These are phyloP conservation scores for Mallotus nudiflorus DNA, from an alignment of 345 rosid genomes.

Conservation along the genomic window DNA sequence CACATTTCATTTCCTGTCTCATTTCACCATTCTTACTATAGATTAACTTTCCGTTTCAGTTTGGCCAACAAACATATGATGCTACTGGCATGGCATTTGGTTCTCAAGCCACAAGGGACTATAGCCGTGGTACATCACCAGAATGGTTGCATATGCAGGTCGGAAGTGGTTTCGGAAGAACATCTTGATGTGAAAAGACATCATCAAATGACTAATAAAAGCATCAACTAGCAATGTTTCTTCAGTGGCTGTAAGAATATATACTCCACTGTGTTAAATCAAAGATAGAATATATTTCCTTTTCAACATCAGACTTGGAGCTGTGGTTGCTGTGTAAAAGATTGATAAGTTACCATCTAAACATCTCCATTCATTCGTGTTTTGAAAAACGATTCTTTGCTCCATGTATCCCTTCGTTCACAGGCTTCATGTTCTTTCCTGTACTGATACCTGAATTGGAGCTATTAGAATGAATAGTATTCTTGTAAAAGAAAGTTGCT, in stretches of 20 bases:
- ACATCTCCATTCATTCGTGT: constrained; percentile 30
- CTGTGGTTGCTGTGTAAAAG: constrained; percentile 29
- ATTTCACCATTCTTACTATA: background rate
- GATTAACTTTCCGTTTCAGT: constrained; percentile 42
- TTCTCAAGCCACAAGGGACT: constrained; percentile 65
- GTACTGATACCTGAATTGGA: constrained; percentile 24
- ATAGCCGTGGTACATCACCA: constrained; percentile 60
- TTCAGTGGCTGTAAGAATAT: constrained; percentile 23
- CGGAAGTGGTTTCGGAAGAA: constrained; percentile 68
- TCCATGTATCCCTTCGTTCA: constrained; percentile 18
- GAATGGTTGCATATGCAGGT: constrained; percentile 95
- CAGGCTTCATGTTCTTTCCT: constrained; percentile 26
- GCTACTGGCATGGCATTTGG: constrained; percentile 54
- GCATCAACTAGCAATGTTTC: constrained; percentile 25
- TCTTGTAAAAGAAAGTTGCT: constrained; percentile 31
- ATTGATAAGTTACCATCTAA: constrained; percentile 15
- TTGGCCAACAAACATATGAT: constrained; percentile 65
- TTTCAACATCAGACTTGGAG: constrained; percentile 36
- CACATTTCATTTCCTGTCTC: background rate
- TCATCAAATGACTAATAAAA: constrained; percentile 33
- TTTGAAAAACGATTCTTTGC: constrained; percentile 32
- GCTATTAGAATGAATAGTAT: constrained; percentile 10
- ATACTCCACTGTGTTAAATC: constrained; percentile 24
- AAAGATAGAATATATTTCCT: constrained; percentile 23
- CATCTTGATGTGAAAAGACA: constrained; percentile 32